phyloP scores from a whole-genome alignment of 2,329 filamentous ascomycete species.

The Chaetomiaceae sp. region DNA sequence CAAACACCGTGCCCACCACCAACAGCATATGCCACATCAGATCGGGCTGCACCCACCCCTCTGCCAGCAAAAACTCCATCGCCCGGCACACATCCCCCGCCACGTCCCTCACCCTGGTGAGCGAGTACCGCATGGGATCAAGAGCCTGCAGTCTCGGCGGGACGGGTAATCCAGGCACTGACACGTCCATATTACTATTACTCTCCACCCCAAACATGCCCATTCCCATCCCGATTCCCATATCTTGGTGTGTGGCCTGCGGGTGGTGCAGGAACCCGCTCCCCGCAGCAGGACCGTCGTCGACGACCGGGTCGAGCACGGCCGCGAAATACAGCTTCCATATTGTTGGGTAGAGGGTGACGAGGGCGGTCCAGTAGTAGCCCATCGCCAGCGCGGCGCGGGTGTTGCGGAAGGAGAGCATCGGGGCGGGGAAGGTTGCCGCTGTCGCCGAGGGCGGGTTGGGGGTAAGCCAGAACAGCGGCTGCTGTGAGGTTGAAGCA shows the following conservation, averaged over 20 bases:
- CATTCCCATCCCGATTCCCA: background rate
- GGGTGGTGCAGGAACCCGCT: background rate
- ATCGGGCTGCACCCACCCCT: conserved; percentile 43
- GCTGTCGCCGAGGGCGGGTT: conserved; percentile 15
- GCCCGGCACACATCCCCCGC: conserved; percentile 49
- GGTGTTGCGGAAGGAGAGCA: conserved; percentile 42
- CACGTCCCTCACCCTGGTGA: conserved; percentile 39
- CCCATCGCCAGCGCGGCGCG: conserved; percentile 44
- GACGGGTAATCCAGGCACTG: background rate
- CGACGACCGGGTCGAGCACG: conserved; percentile 39
- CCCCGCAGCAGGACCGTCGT: too few species aligned
- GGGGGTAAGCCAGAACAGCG: conserved; percentile 25
- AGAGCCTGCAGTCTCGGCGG: conserved; percentile 36
- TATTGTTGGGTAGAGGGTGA: conserved; percentile 47
- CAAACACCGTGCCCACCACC: conserved; percentile 41
- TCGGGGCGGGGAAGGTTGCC: background rate
- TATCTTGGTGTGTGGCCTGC: background rate
- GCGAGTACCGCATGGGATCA: conserved; percentile 39
- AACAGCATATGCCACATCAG: conserved; percentile 41
- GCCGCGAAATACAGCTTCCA: conserved; percentile 39
- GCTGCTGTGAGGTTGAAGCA: conserved; percentile 7
- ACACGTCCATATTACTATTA: conserved; percentile 22
- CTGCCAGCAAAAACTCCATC: conserved; percentile 32
- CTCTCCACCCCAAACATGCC: background rate
- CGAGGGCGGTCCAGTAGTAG: conserved; percentile 51